These are phyloP conservation scores for Phaeoacremonium minimum DNA, from an alignment of 2,329 filamentous ascomycete genomes.

Conservation along the genomic window DNA sequence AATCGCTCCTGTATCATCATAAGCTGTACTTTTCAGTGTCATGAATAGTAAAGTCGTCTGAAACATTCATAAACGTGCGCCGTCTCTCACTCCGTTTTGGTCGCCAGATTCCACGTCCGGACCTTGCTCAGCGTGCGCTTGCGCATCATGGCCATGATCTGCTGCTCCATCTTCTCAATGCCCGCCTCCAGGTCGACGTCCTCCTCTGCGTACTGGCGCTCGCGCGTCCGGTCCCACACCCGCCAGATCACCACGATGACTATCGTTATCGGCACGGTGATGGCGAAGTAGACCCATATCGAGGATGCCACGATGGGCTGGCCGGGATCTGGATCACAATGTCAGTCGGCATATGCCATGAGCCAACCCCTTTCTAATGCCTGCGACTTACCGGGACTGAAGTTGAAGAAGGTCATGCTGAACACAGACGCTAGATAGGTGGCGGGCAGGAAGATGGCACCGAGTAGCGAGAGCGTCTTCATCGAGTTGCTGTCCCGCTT, in stretches of 20 bases:
- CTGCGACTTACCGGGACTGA: slow-evolving; percentile 38
- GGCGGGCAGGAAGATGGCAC: slow-evolving; percentile 59
- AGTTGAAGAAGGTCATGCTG: slow-evolving; percentile 65
- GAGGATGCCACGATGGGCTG: slow-evolving; percentile 40
- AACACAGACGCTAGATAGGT: slow-evolving; percentile 61
- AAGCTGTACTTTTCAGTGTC: too few species aligned
- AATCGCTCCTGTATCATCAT: too few species aligned
- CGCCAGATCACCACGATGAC: slow-evolving; percentile 52
- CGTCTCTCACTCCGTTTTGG: slow-evolving; percentile 6
- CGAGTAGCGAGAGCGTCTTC: slow-evolving; percentile 62
- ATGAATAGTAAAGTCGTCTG: too few species aligned
- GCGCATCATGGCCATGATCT: slow-evolving; percentile 52
- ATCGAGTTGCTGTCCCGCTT: slow-evolving; percentile 60
- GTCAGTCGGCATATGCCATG: too few species aligned
- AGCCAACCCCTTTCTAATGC: too few species aligned
- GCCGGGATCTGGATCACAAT: slow-evolving; percentile 12
- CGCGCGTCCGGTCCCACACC: slow-evolving; percentile 45
- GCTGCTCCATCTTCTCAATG: slow-evolving; percentile 51
- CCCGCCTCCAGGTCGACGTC: slow-evolving; percentile 48
- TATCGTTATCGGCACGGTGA: slow-evolving; percentile 54
- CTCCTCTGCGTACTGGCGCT: slow-evolving; percentile 41
- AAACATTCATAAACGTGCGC: too few species aligned
- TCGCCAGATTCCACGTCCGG: slow-evolving; percentile 41
- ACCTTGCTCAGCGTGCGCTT: slow-evolving; percentile 53
- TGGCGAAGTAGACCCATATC: slow-evolving; percentile 61